Conservation (phyloP, 1,284 basidiomycete genomes). For the Puccinia triticina region DNA sequence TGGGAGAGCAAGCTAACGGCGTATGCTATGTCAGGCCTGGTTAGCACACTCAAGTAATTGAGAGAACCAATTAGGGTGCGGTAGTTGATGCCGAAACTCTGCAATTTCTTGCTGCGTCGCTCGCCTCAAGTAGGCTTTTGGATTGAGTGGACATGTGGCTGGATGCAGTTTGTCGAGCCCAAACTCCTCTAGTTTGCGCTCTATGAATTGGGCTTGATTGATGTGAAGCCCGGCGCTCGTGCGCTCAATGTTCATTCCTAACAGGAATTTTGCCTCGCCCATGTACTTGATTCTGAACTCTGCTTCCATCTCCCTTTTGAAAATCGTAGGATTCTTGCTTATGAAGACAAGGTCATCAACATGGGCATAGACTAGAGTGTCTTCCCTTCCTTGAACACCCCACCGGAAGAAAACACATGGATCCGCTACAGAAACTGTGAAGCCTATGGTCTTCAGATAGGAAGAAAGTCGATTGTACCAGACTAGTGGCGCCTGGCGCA, state of each 20-base stretch:
- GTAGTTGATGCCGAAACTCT: background rate
- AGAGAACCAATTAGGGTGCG: background rate
- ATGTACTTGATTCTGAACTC: too few relatives aligned
- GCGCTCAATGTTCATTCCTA: too few relatives aligned
- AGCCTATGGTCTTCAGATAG: background rate
- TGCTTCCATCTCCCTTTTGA: too few relatives aligned
- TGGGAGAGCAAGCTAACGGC: background rate
- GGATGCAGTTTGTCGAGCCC: background rate
- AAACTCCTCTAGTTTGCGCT: background rate
- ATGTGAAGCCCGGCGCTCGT: background rate
- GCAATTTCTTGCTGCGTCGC: background rate
- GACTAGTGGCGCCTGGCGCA: background rate
- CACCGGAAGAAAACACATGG: background rate
- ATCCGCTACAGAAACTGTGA: background rate
- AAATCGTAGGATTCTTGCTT: background rate
- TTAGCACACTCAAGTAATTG: background rate
- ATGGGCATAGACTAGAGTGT: background rate
- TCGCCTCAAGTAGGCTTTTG: background rate
- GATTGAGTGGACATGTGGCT: background rate
- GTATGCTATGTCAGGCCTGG: conserved; percentile 2
- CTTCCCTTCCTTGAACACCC: background rate
- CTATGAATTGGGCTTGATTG: background rate
- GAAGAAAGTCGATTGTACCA: background rate
- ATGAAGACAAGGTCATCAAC: conserved; percentile 15
- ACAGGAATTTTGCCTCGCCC: too few relatives aligned